These are phyloP conservation scores for Aureobasidium sp. DNA, from an alignment of 2,329 filamentous ascomycete genomes.

Conservation along the genomic window DNA sequence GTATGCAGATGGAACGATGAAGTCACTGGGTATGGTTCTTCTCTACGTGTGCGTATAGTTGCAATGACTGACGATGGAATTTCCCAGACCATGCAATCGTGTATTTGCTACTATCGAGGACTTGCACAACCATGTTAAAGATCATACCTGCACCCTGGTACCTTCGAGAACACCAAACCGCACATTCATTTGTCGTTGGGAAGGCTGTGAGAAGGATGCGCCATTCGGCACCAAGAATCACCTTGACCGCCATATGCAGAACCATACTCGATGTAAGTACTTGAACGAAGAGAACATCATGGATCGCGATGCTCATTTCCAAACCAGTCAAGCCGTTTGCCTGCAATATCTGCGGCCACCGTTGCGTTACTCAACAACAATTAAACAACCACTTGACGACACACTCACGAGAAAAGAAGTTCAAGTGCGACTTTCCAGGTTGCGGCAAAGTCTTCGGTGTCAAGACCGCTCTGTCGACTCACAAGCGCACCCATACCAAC, in stretches of 20 bases:
- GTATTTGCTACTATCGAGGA: slow-evolving; percentile 41
- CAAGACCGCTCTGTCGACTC: slow-evolving; percentile 63
- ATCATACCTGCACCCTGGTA: slow-evolving; percentile 39
- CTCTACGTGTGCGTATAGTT: background rate
- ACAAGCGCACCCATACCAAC: slow-evolving; percentile 59
- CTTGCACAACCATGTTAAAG: slow-evolving; percentile 51
- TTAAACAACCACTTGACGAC: slow-evolving; percentile 61
- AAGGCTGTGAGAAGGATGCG: slow-evolving; percentile 47
- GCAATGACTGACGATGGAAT: background rate
- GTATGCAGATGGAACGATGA: slow-evolving; percentile 14
- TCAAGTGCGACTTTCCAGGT: slow-evolving; percentile 42
- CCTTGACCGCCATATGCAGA: slow-evolving; percentile 58
- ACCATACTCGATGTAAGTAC: slow-evolving; percentile 47
- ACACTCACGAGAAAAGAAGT: slow-evolving; percentile 60
- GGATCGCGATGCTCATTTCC: background rate
- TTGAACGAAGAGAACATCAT: too few relatives aligned
- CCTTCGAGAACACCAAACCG: slow-evolving; percentile 41
- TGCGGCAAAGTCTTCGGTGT: slow-evolving; percentile 58
- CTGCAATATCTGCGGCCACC: slow-evolving; percentile 32
- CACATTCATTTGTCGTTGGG: slow-evolving; percentile 50
- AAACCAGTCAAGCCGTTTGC: slow-evolving; percentile 33
- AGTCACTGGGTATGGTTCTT: background rate
- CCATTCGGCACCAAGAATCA: slow-evolving; percentile 57
- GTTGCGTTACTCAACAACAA: slow-evolving; percentile 61
- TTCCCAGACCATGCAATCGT: slow-evolving; percentile 17